Evolutionary conservation across 345 rosid genomes (phyloP), one percentile per base, ranked within the genome.

Genomic region (Kandelia obovata): DNA sequence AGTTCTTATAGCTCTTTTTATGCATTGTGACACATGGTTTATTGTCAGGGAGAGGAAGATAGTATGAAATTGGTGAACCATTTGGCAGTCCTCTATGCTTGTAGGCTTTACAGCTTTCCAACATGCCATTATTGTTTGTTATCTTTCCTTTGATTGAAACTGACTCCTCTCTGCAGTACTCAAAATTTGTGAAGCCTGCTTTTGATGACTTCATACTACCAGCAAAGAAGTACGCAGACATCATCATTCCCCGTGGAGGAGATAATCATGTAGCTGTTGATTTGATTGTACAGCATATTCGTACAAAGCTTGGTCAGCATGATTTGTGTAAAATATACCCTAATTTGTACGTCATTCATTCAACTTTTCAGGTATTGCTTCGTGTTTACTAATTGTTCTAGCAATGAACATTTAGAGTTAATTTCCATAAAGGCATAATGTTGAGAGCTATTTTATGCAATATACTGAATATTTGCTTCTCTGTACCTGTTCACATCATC

Each of bases 181-280:
- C 99, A 65, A 95, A 89, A 70, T 95, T 92, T 81, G 99, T 95
- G 75, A 95, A 95, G 83, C 96, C 99, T 71, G 99, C 99, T 73
- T 95, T 95, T 72, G 97, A 95, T 80, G 99, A 95, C 79, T 95
- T 95, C 74, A 89, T 95, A 73, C 99, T 95, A 76, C 99, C 99
- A 28, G 90, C 99, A 23, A 95, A 95, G 86, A 95, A 95, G 71
- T 88, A 87, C 78, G 99, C 99, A 2, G 99, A 95, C 80, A 95
- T 95, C 70, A 90, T 95, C 66, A 95, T 95, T 81, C 99, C 99
- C 63, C 99, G 99, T 55, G 99, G 99, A 62, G 99, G 97, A 73
- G 97, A 95, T 76, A 95, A 95, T 82, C 98, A 95, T 68, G 99
- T 95, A 21, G 99, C 99, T 27, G 75, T 95, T 76, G 99, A 95